Percentiles rank a stretch among this genome's conserved stretches.
These are phyloP conservation scores for Neurospora terricola DNA, from an alignment of 495 filamentous ascomycete species.

Conservation along the genomic window DNA sequence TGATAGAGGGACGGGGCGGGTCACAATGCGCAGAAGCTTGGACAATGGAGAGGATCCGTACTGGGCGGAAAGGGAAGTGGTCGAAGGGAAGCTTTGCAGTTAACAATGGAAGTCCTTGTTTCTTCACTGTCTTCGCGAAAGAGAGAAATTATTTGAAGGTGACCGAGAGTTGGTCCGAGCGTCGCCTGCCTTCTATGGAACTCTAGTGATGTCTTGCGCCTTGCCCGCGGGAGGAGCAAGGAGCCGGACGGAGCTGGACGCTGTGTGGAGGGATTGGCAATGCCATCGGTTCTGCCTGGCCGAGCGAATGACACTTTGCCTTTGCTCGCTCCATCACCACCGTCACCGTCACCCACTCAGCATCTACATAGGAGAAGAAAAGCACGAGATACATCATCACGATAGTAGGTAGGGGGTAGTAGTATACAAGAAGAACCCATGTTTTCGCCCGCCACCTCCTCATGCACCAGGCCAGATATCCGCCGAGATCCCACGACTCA, in stretches of 20 bases:
- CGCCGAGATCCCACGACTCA: background rate
- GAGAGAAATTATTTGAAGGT: slow-evolving; percentile 25
- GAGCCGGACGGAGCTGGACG: background rate
- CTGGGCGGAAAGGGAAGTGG: slow-evolving; percentile 5
- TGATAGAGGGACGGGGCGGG: background rate
- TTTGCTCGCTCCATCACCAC: background rate
- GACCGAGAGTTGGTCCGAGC: slow-evolving; percentile 20
- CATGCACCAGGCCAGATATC: background rate
- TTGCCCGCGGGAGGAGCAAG: background rate
- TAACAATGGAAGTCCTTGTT: background rate
- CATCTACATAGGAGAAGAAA: background rate
- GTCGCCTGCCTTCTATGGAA: slow-evolving; percentile 3
- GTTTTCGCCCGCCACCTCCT: background rate
- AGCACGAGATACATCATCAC: background rate
- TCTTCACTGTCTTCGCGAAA: slow-evolving; percentile 11
- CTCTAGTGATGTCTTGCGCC: background rate
- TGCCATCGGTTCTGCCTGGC: background rate
- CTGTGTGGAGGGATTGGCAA: background rate
- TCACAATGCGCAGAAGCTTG: slow-evolving; percentile 19
- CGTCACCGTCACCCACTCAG: background rate
- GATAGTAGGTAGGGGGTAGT: background rate
- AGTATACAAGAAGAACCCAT: background rate
- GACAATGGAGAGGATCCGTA: slow-evolving; percentile 3
- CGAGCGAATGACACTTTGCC: background rate
- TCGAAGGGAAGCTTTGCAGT: slow-evolving; percentile 18